Conservation (phyloP, 768 basidiomycete genomes). For the Porphyrellus cyaneotinctus region DNA sequence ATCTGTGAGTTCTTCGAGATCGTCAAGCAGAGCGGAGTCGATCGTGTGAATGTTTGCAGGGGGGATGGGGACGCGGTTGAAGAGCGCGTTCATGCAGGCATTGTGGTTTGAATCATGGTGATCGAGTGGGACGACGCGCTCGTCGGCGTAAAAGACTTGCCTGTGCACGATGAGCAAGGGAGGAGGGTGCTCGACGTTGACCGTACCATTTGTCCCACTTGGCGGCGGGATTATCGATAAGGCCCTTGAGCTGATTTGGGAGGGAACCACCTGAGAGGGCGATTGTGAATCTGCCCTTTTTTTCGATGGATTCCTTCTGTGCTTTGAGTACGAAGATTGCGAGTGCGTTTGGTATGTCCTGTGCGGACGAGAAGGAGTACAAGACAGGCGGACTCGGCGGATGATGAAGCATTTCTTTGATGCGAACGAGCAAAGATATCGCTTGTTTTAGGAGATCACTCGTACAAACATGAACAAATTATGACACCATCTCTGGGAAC, state of each 20-base stretch:
- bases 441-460: conserved; percentile 16
- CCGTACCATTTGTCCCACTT: conserved; percentile 92
- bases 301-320: conserved; percentile 85
- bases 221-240: conserved; percentile 58
- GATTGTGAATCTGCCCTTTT: conserved; percentile 86
- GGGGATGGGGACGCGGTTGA: conserved; percentile 80
- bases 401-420: conserved; percentile 41
- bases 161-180: conserved; percentile 37
- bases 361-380: conserved; percentile 57
- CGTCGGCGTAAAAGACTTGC: conserved; percentile 98
- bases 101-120: conserved; percentile 89
- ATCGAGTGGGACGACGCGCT: conserved; percentile 91
- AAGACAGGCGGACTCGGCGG: conserved; percentile 68
- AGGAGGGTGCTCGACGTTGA: background rate
- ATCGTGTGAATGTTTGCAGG: conserved; percentile 75
- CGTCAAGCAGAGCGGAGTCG: conserved; percentile 59
- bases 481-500: conserved; percentile 67
- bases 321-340: conserved; percentile 81
- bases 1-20: conserved; percentile 78
- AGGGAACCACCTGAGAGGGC: conserved; percentile 94
- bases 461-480: conserved; percentile 25
- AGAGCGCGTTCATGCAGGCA: conserved; percentile 69
- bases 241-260: conserved; percentile 72
- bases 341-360: conserved; percentile 59
- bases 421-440: too few species aligned